These are phyloP conservation scores for Trypanosoma lewisi DNA, from an alignment of 208 protist species.

Conservation along the genomic window DNA sequence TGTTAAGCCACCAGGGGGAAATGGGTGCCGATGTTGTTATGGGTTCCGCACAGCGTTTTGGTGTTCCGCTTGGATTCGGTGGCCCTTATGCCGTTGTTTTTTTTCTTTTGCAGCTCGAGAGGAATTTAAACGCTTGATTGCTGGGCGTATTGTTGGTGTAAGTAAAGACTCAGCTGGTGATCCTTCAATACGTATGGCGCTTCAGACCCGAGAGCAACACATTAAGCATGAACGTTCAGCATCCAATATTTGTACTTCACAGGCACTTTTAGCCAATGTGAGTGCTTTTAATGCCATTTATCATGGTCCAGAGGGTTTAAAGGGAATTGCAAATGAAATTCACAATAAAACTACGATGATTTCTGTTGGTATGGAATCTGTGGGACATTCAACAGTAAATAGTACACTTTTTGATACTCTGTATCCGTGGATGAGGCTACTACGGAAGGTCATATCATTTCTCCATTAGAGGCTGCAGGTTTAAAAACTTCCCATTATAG, in stretches of 20 bases:
- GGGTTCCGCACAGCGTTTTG: conserved; percentile 95
- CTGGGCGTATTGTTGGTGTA: conserved; percentile 97
- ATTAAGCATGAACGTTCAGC: conserved; percentile 96
- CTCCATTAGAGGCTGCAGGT: conserved; percentile 73
- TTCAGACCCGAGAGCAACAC: conserved; percentile 99
- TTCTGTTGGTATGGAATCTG: conserved; percentile 76
- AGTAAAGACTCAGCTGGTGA: conserved; percentile 89
- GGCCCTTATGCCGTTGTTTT: conserved; percentile 98
- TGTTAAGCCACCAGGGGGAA: conserved; percentile 91
- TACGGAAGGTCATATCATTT: conserved; percentile 68
- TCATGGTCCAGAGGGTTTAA: conserved; percentile 96
- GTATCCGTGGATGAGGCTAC: conserved; percentile 95
- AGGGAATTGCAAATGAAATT: conserved; percentile 89
- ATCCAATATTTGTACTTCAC: conserved; percentile 98
- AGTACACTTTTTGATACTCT: conserved; percentile 89
- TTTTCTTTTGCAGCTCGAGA: conserved; percentile 91
- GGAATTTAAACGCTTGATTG: conserved; percentile 88
- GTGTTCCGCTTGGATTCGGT: conserved; percentile 93
- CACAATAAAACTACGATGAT: conserved; percentile 83
- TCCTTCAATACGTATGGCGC: conserved; percentile 94
- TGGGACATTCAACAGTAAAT: conserved; percentile 62
- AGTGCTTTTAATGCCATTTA: conserved; percentile 97
- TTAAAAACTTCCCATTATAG: conserved; percentile 52
- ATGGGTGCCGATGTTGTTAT: conserved; percentile 95
- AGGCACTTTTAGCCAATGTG: conserved; percentile 97